Percentiles rank a stretch among this genome's conserved stretches.
Evolutionary conservation across 2,329 filamentous ascomycete species (phyloP).

Genomic region (Byssothecium circinans): DNA sequence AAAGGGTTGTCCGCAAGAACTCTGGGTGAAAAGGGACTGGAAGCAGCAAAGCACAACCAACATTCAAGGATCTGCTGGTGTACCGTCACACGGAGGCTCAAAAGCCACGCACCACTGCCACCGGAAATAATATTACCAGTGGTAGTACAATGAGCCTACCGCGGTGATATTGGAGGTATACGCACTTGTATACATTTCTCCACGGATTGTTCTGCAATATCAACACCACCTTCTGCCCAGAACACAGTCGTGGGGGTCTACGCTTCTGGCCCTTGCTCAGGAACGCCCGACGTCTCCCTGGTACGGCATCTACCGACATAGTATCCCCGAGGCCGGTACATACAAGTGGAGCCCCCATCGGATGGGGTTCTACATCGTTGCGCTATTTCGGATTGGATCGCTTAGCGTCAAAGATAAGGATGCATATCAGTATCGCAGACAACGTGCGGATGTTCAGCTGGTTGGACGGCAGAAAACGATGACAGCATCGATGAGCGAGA

Average conservation of each 20-base stretch:
- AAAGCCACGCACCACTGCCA: not conserved
- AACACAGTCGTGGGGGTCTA: not conserved
- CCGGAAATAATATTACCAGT: too few species aligned
- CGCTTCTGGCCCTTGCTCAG: not conserved
- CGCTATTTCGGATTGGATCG: slow-evolving; percentile 11
- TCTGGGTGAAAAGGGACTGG: too few species aligned
- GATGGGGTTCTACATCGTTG: not conserved
- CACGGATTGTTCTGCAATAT: not conserved
- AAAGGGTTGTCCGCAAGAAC: too few species aligned
- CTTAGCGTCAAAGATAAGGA: slow-evolving; percentile 37
- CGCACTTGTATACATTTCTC: not conserved
- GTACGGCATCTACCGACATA: not conserved
- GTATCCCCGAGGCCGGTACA: not conserved
- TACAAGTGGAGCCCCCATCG: not conserved
- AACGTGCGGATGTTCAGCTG: slow-evolving; percentile 1
- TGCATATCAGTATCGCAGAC: slow-evolving; percentile 21
- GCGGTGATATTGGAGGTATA: not conserved
- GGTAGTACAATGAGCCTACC: not conserved
- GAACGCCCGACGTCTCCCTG: not conserved
- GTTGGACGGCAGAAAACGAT: slow-evolving; percentile 4
- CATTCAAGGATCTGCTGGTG: not conserved
- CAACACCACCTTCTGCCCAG: too few species aligned
- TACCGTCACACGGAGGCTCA: not conserved
- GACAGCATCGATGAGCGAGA: slow-evolving; percentile 8
- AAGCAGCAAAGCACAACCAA: too few species aligned